Conservation (phyloP, 2,329 filamentous ascomycete species). For the Alternaria sp. region DNA sequence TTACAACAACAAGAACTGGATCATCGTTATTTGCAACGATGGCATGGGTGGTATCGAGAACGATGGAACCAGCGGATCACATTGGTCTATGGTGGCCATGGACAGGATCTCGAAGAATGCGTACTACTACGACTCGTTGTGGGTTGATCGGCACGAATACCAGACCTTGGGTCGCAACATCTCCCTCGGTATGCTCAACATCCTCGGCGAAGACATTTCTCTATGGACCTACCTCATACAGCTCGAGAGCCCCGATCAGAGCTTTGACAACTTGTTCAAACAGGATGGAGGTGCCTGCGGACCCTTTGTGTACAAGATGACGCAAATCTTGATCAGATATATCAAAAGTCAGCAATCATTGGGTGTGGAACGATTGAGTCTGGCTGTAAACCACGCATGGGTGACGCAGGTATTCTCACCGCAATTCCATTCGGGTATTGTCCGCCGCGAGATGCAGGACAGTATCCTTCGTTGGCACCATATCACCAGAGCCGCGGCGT, state of each 20-base stretch:
- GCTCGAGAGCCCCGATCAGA: constrained; percentile 22
- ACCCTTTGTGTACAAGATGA: constrained; percentile 32
- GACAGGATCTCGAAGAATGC: constrained; percentile 13
- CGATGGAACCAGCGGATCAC: constrained; percentile 19
- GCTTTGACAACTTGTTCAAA: constrained; percentile 16
- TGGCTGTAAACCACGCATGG: neutral
- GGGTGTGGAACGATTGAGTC: neutral
- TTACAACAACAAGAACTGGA: constrained; percentile 30
- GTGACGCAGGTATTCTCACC: neutral
- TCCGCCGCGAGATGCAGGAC: constrained; percentile 13
- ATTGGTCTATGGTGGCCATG: constrained; percentile 36
- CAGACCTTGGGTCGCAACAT: constrained; percentile 4
- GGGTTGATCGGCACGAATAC: neutral
- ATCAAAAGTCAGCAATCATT: constrained; percentile 4
- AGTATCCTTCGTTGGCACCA: constrained; percentile 13
- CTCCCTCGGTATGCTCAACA: constrained; percentile 13
- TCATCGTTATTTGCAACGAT: constrained; percentile 39
- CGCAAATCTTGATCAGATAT: neutral
- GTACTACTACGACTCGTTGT: constrained; percentile 34
- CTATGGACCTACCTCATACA: constrained; percentile 11
- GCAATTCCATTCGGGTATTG: constrained; percentile 12
- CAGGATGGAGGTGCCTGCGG: constrained; percentile 31
- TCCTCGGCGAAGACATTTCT: constrained; percentile 20
- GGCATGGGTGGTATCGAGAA: constrained; percentile 15
- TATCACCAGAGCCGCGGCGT: neutral